A percentile compares a stretch with the other conserved stretches of the same genome.
phyloP scores from a whole-genome alignment of 768 basidiomycete genomes.

The Amanita muscaria region DNA sequence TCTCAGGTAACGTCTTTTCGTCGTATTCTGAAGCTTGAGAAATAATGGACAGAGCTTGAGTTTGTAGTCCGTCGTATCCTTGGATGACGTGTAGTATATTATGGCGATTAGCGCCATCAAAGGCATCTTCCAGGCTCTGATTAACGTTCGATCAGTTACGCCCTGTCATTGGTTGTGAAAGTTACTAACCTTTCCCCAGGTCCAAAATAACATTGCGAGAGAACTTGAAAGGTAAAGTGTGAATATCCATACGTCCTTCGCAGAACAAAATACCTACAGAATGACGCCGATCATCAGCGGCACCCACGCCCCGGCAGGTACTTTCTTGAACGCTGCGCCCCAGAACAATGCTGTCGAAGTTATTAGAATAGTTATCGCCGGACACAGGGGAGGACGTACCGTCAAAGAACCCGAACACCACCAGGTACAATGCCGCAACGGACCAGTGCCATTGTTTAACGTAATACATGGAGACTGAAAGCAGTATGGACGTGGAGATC shows the following conservation, averaged over 20 bases:
- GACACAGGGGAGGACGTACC: slow-evolving; percentile 20
- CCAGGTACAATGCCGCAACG: slow-evolving; percentile 36
- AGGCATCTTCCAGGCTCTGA: slow-evolving; percentile 49
- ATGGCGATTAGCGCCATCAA: slow-evolving; percentile 48
- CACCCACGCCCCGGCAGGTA: slow-evolving; percentile 61
- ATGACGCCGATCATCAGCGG: slow-evolving; percentile 48
- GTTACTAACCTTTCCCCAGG: slow-evolving; percentile 44
- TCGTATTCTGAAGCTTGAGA: slow-evolving; percentile 10
- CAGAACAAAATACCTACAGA: slow-evolving; percentile 25
- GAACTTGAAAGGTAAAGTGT: slow-evolving; percentile 22
- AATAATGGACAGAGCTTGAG: slow-evolving; percentile 11
- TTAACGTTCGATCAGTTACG: neutral
- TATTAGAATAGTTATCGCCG: neutral
- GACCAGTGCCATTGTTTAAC: slow-evolving; percentile 43
- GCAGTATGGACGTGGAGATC: slow-evolving; percentile 49
- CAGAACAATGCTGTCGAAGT: slow-evolving; percentile 39
- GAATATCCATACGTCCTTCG: neutral
- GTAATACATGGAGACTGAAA: slow-evolving; percentile 48
- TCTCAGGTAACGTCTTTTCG: slow-evolving; percentile 14
- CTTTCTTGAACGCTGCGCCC: slow-evolving; percentile 53
- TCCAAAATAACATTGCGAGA: slow-evolving; percentile 51
- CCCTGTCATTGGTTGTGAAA: neutral
- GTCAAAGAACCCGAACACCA: slow-evolving; percentile 57
- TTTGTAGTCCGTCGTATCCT: slow-evolving; percentile 15
- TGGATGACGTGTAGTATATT: slow-evolving; percentile 49